These are phyloP conservation scores for Termitomyces sp. DNA, from an alignment of 768 basidiomycete genomes.

Conservation along the genomic window DNA sequence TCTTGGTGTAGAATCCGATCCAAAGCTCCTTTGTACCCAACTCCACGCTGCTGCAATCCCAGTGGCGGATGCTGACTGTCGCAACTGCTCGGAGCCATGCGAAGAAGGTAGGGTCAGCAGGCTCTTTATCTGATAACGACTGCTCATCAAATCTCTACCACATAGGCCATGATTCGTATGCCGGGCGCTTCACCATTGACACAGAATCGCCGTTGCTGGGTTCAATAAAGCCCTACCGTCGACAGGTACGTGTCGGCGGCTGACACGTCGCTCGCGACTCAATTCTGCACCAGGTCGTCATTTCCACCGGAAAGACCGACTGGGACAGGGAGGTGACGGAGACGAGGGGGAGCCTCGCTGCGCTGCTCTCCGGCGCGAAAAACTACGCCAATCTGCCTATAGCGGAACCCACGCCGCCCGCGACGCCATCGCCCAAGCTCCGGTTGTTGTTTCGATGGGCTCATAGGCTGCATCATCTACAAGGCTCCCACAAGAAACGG, in stretches of 20 bases:
- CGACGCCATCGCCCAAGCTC: constrained; percentile 20
- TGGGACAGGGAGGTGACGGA: constrained; percentile 82
- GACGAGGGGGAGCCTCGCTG: constrained; percentile 65
- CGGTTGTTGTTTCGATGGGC: constrained; percentile 3
- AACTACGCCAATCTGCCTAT: constrained; percentile 20
- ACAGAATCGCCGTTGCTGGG: constrained; percentile 81
- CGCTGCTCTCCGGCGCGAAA: constrained; percentile 38
- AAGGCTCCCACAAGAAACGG: constrained; percentile 89
- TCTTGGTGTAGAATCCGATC: constrained; percentile 30
- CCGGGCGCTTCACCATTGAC: constrained; percentile 70
- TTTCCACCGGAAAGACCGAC: constrained; percentile 86
- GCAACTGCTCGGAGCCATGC: constrained; percentile 72
- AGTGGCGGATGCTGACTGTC: constrained; percentile 61
- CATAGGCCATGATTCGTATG: constrained; percentile 69
- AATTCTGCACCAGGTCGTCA: constrained; percentile 44
- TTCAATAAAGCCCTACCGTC: constrained; percentile 74
- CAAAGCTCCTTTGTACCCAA: constrained; percentile 37
- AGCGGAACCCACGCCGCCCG: constrained; percentile 20
- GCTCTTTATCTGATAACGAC: constrained; percentile 24
- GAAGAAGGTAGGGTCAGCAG: constrained; percentile 46
- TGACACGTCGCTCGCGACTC: constrained; percentile 1
- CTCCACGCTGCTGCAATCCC: constrained; percentile 59
- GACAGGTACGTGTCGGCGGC: constrained; percentile 48
- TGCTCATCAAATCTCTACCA: constrained; percentile 10
- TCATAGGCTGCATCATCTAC: neutral